Evolutionary conservation across 78 protist genomes (phyloP).

Genomic region (Polysphondylium violaceum): DNA sequence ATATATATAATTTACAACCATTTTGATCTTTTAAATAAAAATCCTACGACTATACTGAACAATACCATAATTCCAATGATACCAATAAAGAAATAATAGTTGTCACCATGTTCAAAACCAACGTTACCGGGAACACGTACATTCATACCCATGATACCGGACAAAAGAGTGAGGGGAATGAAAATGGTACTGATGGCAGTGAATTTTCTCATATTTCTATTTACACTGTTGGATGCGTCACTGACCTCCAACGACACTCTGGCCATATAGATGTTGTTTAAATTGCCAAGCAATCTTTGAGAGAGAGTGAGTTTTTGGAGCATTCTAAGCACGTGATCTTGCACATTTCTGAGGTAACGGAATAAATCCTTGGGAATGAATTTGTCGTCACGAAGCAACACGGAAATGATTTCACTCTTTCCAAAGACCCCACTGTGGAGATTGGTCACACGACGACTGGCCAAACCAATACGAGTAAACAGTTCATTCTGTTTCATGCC

Average conservation of each 20-base stretch:
- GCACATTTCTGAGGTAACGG: conserved; percentile 65
- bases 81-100: conserved; percentile 45
- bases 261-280: conserved; percentile 73
- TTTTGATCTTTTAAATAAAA: conserved; percentile 53
- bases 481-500: conserved; percentile 65
- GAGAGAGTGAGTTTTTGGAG: conserved; percentile 53
- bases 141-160: conserved; percentile 79
- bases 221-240: conserved; percentile 56
- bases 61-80: conserved; percentile 32
- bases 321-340: conserved; percentile 79
- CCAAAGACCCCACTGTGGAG: conserved; percentile 74
- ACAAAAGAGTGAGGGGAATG: conserved; percentile 53
- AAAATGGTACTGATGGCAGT: conserved; percentile 71
- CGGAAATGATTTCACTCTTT: conserved; percentile 72
- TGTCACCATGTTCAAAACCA: conserved; percentile 23
- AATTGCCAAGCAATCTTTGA: conserved; percentile 39
- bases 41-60: conserved; percentile 22
- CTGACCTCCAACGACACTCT: conserved; percentile 80
- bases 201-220: conserved; percentile 72
- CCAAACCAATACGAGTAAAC: conserved; percentile 72
- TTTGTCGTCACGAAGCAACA: conserved; percentile 49
- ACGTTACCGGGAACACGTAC: conserved; percentile 72
- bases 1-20: conserved; percentile 63
- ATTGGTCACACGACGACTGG: conserved; percentile 64
- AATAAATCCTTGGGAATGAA: conserved; percentile 15